These are phyloP conservation scores for Beta lomatogona DNA, from an alignment of 179 eudicot genomes.

Conservation along the genomic window DNA sequence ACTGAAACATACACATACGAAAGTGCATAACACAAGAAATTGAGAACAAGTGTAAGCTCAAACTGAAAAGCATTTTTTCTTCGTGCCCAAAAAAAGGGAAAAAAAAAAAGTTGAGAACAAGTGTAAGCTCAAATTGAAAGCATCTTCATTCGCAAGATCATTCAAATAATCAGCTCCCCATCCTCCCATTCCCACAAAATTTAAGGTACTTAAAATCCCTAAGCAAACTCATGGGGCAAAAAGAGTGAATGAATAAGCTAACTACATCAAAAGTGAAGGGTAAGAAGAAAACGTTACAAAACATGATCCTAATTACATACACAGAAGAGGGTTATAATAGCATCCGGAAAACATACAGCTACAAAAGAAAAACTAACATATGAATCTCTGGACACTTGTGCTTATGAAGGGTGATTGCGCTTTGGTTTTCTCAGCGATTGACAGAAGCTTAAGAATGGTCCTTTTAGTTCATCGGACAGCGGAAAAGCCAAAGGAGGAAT, in stretches of 20 bases:
- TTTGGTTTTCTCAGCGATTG: constrained; percentile 42
- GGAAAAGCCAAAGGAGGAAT: constrained; percentile 72
- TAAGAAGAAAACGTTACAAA: background rate
- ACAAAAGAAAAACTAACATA: background rate
- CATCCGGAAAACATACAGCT: constrained; percentile 10
- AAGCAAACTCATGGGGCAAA: background rate
- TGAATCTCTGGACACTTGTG: background rate
- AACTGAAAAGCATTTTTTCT: background rate
- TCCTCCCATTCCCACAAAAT: constrained; percentile 8
- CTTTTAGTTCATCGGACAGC: constrained; percentile 66
- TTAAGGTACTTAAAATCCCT: background rate
- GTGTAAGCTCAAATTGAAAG: background rate
- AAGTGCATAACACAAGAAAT: too few species aligned
- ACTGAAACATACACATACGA: too few species aligned
- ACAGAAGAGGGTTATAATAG: constrained; percentile 20
- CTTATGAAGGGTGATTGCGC: background rate
- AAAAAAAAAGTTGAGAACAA: too few species aligned
- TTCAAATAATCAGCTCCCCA: background rate
- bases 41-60: background rate
- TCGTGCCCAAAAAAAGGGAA: too few species aligned
- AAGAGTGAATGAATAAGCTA: background rate
- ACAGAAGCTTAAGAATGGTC: constrained; percentile 61
- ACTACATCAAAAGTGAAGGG: constrained; percentile 11
- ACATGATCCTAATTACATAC: constrained; percentile 19
- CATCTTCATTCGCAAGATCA: constrained; percentile 8